Evolutionary conservation across 2,329 filamentous ascomycete species (phyloP).

Genomic region (Drechslerella dactyloides): DNA sequence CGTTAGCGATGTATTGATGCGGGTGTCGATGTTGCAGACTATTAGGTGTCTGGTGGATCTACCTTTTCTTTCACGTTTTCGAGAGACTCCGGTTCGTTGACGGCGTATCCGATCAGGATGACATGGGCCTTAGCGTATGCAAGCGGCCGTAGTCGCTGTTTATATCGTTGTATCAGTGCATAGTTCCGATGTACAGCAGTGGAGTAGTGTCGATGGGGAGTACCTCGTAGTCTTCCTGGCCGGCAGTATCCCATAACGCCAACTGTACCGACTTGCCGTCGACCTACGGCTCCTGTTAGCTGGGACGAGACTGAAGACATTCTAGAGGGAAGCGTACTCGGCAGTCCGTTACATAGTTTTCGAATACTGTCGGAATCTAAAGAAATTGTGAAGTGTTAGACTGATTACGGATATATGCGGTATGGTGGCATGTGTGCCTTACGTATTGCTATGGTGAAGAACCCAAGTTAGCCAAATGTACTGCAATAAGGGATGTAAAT

Average conservation of each 20-base stretch:
- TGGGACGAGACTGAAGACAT: background rate
- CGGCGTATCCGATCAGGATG: slow-evolving; percentile 91
- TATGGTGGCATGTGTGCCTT: slow-evolving; percentile 6
- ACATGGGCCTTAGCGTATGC: slow-evolving; percentile 98
- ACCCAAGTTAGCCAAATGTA: slow-evolving; percentile 7
- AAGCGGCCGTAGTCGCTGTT: slow-evolving; percentile 77
- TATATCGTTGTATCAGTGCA: background rate
- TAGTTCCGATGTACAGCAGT: background rate
- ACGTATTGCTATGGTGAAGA: slow-evolving; percentile 41
- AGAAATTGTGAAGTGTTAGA: slow-evolving; percentile 46
- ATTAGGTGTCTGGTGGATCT: slow-evolving; percentile 54
- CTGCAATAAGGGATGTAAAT: slow-evolving; percentile 25
- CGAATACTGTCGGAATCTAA: slow-evolving; percentile 94
- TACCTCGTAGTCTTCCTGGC: slow-evolving; percentile 93
- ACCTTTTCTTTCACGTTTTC: slow-evolving; percentile 99
- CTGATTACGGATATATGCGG: slow-evolving; percentile 21
- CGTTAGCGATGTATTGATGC: slow-evolving; percentile 18
- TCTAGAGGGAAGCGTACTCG: slow-evolving; percentile 67
- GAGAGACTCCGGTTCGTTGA: slow-evolving; percentile 93
- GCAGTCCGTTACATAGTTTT: slow-evolving; percentile 99
- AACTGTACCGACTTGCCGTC: slow-evolving; percentile 99
- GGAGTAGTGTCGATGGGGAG: background rate
- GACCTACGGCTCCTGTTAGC: slow-evolving; percentile 48
- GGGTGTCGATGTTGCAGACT: background rate
- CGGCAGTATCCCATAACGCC: slow-evolving; percentile 98